Evolutionary conservation across 2,329 filamentous ascomycete species (phyloP), one percentile per base, ranked within the genome.

Genomic region (Aspergillus pseudotamarii): DNA sequence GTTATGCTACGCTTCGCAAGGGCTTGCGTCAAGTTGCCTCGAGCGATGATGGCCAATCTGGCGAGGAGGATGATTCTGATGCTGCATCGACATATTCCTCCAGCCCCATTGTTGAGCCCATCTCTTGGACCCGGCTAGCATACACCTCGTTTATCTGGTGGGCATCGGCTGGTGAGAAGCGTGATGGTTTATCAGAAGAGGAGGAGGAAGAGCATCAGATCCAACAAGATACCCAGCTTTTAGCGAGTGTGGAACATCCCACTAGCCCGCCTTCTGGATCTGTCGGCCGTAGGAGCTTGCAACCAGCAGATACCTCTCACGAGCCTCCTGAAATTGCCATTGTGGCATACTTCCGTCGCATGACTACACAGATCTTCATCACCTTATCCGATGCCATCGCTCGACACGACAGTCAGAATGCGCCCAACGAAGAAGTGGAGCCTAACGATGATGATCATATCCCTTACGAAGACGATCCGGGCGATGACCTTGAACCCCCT

Each of bases 1-100:
- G 94, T 26, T 98, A 91, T 78, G 84, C 86, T 55, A 84, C 89
- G 21, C 84, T 97, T 12, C 85, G 86, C 57, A 83, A 83, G 65
- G 90, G 89, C 5, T 82, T 96, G 11, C 74, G 69, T 32, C 75
- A 73, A 54, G 67, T 76, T 48, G 69, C 71, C 30, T 66, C 64
- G 16, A 66, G 71, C 55, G 62, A 68, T 30, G 59, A 68, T 43
- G 64, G 68, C 45, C 59, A 59, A 30, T 32, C 64, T 38, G 72
- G 74, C 38, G 72, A 77, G 6, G 71, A 78, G 57, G 76, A 78
- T 45, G 77, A 80, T 56, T 75, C 75, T 41, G 78, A 80, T 32
- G 71, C 71, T 10, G 73, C 73, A 26, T 81, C 80, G 10, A 79
- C 79, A 0, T 79, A 78, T 63, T 81, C 80, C 9, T 77, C 77